Percentiles rank a stretch among this genome's conserved stretches.
These are phyloP conservation scores for Colletotrichum eremochloae DNA, from an alignment of 2,329 filamentous ascomycete species.

Conservation along the genomic window DNA sequence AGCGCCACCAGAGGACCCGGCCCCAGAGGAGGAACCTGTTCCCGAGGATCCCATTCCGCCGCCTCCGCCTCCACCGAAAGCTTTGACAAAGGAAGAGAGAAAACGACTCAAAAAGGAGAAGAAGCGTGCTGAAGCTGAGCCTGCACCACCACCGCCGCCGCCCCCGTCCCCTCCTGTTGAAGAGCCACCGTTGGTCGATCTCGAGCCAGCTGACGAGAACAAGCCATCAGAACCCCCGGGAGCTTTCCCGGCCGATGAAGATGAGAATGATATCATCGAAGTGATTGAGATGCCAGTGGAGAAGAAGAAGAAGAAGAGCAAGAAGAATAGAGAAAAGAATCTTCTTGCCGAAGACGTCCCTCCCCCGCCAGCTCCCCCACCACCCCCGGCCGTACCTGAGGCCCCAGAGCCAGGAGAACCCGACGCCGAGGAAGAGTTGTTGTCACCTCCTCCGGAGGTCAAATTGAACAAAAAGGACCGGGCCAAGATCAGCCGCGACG, in stretches of 20 bases:
- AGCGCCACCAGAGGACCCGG: conserved; percentile 18
- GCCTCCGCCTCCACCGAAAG: conserved; percentile 51
- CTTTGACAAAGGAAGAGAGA: conserved; percentile 51
- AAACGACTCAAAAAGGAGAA: conserved; percentile 59
- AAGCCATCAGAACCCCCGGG: conserved; percentile 64
- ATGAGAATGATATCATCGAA: conserved; percentile 64
- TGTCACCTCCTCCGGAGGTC: conserved; percentile 66
- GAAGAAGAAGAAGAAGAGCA: conserved; percentile 61
- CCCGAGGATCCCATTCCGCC: conserved; percentile 55
- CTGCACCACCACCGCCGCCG: conserved; percentile 42
- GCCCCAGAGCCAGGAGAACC: conserved; percentile 49
- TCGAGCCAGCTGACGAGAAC: conserved; percentile 46
- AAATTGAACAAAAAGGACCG: conserved; percentile 81
- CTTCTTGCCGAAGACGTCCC: conserved; percentile 51
- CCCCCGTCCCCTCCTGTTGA: conserved; percentile 42
- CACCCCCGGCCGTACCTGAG: conserved; percentile 63
- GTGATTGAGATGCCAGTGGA: conserved; percentile 63
- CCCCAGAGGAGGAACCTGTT: conserved; percentile 48
- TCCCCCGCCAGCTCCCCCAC: conserved; percentile 55
- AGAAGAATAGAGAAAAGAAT: conserved; percentile 55
- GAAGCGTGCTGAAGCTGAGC: conserved; percentile 50
- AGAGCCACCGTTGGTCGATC: conserved; percentile 40
- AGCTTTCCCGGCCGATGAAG: conserved; percentile 68
- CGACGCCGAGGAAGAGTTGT: conserved; percentile 32
- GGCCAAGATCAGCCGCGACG: conserved; percentile 79